Evolutionary conservation across 129 eudicot species (phyloP).

Genomic region (Pittosporum tobira): DNA sequence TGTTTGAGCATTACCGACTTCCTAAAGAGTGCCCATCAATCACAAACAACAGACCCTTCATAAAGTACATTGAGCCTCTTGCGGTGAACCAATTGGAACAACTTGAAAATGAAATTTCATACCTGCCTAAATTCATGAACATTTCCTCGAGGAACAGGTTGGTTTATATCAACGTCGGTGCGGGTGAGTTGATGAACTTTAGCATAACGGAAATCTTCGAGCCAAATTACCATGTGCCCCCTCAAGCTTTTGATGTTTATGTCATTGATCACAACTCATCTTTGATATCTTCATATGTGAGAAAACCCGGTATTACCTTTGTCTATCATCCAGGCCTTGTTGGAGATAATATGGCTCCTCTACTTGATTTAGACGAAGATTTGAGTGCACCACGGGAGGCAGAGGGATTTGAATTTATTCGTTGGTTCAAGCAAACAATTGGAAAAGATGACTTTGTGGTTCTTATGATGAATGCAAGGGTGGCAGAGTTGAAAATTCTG

Average conservation of each 20-base stretch:
- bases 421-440: slow-evolving; percentile 68
- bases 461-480: slow-evolving; percentile 68
- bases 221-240: slow-evolving; percentile 35
- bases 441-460: slow-evolving; percentile 56
- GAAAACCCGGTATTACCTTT: slow-evolving; percentile 71
- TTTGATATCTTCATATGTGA: slow-evolving; percentile 61
- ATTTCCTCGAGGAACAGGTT: slow-evolving; percentile 55
- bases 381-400: slow-evolving; percentile 50
- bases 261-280: slow-evolving; percentile 69
- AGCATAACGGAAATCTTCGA: slow-evolving; percentile 28
- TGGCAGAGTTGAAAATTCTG: slow-evolving; percentile 47
- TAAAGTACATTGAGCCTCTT: slow-evolving; percentile 60
- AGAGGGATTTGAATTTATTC: slow-evolving; percentile 54
- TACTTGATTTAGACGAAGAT: slow-evolving; percentile 35
- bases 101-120: slow-evolving; percentile 20
- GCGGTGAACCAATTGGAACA: slow-evolving; percentile 15
- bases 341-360: slow-evolving; percentile 28
- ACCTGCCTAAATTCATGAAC: slow-evolving; percentile 45
- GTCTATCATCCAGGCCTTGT: slow-evolving; percentile 69
- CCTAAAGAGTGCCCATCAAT: slow-evolving; percentile 63
- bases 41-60: slow-evolving; percentile 48
- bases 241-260: slow-evolving; percentile 44
- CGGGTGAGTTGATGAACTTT: slow-evolving; percentile 36
- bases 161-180: slow-evolving; percentile 68
- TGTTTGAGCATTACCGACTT: slow-evolving; percentile 43